Evolutionary conservation across 768 basidiomycete species (phyloP).

Genomic region (Suillus subluteus): DNA sequence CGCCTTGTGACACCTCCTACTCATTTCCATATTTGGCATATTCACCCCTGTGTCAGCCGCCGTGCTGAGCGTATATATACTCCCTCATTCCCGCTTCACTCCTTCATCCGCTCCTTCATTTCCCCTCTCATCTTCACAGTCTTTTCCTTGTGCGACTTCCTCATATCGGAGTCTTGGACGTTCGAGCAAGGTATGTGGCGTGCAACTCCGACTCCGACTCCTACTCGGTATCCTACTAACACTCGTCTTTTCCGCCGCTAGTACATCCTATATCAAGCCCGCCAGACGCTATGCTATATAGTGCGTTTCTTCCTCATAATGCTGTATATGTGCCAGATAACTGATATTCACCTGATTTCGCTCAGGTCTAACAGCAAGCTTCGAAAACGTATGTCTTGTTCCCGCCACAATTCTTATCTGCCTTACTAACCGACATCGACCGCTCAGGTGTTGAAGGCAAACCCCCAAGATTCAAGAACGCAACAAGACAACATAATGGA

Average conservation of each 20-base stretch:
- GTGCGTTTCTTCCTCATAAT: neutral
- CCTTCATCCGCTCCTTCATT: neutral
- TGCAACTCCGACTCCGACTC: neutral
- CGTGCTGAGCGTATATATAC: neutral
- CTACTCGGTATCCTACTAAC: neutral
- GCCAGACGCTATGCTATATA: neutral
- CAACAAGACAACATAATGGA: neutral
- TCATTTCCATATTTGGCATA: neutral
- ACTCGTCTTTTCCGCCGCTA: neutral
- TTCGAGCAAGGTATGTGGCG: neutral
- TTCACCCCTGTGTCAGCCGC: neutral
- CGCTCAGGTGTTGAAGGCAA: neutral
- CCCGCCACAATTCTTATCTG: neutral
- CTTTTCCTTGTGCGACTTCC: too few species aligned
- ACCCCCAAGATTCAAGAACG: neutral
- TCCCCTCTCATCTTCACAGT: neutral
- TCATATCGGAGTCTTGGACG: neutral
- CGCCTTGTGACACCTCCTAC: too few species aligned
- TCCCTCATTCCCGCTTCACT: neutral
- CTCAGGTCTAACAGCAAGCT: neutral
- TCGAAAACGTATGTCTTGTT: neutral
- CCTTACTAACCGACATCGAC: neutral
- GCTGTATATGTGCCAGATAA: neutral
- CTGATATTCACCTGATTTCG: neutral
- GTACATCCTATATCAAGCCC: neutral